phyloP scores from a whole-genome alignment of 257 asterid genomes.

The Schizonepeta tenuifolia region DNA sequence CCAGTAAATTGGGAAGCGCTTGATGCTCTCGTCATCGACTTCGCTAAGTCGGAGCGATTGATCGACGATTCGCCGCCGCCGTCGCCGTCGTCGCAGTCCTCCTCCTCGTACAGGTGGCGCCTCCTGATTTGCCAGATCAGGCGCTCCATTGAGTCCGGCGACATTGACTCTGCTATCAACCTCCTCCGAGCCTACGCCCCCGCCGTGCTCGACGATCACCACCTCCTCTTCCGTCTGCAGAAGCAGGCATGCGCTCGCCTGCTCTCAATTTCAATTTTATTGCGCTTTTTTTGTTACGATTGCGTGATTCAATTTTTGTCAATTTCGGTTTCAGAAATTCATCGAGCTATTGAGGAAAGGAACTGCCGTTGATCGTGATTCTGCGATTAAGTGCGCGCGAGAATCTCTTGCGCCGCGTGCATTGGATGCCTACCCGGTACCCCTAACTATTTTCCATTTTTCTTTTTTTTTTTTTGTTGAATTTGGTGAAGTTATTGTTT shows the following conservation, averaged over 20 bases:
- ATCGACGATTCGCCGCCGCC: constrained; percentile 64
- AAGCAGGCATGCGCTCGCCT: constrained; percentile 75
- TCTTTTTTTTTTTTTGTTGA: not conserved
- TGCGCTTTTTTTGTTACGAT: not conserved
- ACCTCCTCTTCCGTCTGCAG: constrained; percentile 90
- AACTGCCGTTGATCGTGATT: constrained; percentile 74
- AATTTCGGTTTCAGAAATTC: constrained; percentile 58
- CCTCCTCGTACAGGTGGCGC: constrained; percentile 76
- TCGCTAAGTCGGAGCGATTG: constrained; percentile 85
- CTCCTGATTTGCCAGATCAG: constrained; percentile 82
- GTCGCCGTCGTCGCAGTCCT: constrained; percentile 41
- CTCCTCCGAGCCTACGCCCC: constrained; percentile 73
- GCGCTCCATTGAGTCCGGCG: constrained; percentile 75
- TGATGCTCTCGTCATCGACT: constrained; percentile 85
- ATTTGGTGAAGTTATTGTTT: not conserved
- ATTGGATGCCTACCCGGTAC: constrained; percentile 93
- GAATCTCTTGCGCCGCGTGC: constrained; percentile 95
- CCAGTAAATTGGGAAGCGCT: constrained; percentile 95
- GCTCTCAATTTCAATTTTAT: constrained; percentile 2
- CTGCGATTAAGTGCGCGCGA: constrained; percentile 76
- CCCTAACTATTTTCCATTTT: constrained; percentile 7
- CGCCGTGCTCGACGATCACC: constrained; percentile 78
- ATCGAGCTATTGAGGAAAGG: constrained; percentile 91
- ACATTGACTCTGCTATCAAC: constrained; percentile 75
- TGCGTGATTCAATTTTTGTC: not conserved